Conservation (phyloP, 2,329 filamentous ascomycete species). For the Scedosporium dehoogii region DNA sequence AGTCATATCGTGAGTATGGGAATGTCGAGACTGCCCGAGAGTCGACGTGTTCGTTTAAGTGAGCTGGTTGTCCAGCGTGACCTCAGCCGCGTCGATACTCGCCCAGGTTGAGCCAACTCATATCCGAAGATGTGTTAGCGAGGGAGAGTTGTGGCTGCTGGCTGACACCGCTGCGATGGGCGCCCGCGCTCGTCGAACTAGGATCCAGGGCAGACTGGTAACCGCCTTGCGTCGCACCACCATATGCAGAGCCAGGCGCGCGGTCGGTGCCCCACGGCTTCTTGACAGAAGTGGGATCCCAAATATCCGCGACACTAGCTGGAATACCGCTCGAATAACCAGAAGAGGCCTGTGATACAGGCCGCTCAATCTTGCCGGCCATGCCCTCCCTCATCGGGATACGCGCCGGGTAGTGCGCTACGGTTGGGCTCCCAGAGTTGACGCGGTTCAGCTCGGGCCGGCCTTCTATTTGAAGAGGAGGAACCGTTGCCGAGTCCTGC, state of each 20-base stretch:
- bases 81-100: constrained; percentile 19
- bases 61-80: not conserved
- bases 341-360: constrained; percentile 39
- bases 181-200: constrained; percentile 9
- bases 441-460: constrained; percentile 56
- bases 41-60: not conserved
- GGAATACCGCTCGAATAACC: constrained; percentile 57
- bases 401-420: constrained; percentile 47
- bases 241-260: constrained; percentile 43
- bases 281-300: constrained; percentile 36
- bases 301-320: constrained; percentile 49
- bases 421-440: constrained; percentile 58
- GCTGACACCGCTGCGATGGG: constrained; percentile 26
- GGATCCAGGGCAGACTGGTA: constrained; percentile 25
- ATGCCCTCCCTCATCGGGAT: constrained; percentile 46
- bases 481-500: constrained; percentile 58
- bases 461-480: constrained; percentile 57
- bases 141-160: constrained; percentile 40
- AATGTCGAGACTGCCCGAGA: not conserved
- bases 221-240: constrained; percentile 21
- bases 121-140: constrained; percentile 49
- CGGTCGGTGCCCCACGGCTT: constrained; percentile 40
- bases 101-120: constrained; percentile 73
- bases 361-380: constrained; percentile 51
- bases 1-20: not conserved